Evolutionary conservation across 345 rosid species (phyloP), one percentile per base, ranked within the genome.

Genomic region (Dipteronia dyeriana): DNA sequence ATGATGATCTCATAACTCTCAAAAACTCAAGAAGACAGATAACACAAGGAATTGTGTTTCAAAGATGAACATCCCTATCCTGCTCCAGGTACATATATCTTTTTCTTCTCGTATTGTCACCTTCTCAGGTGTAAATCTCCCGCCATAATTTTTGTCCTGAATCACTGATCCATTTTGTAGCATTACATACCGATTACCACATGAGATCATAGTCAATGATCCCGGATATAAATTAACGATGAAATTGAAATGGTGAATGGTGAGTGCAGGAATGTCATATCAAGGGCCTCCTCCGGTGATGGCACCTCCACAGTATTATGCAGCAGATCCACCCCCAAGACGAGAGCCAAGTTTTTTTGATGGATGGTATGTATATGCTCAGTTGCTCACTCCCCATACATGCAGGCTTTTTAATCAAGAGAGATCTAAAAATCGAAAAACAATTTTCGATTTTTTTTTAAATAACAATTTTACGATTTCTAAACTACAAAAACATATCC

Each of bases 301-400:
- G 87, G 88, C 84, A 11, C 90, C 91, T 3, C 91, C 87, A 0
- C 89, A 79, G 20, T 85, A 89, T 51, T 87, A 90, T 69, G 79
- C 77, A 38, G 57, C 90, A 31, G 83, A 86, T 13, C 88, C 86
- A 2, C 85, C 82, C 3, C 90, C 84, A 23, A 23, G 62, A 31
- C 66, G 41, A 29, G 79, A 92, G 68, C 71, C 81, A 19, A 84
- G 87, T 61, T 91, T 86, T 65, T 66, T 88, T 25, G 88, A 90
- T 19, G 89, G 89, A 82, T 84, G 87, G 94, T 90, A 82, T 22
- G 84, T 62, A 7, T 26, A 26, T 26, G 26, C 26, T n/a, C 4
- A 31, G 4, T 4, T 61, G 78, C 9, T 41, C 45, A 7, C 45
- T 41, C 49, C 49, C 49, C 49, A 45, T 45, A 2, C 49, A 41